A percentile compares a stretch with the other conserved stretches of the same genome.
phyloP scores from a whole-genome alignment of 2,329 filamentous ascomycete species.

The Botrytis sinoallii region DNA sequence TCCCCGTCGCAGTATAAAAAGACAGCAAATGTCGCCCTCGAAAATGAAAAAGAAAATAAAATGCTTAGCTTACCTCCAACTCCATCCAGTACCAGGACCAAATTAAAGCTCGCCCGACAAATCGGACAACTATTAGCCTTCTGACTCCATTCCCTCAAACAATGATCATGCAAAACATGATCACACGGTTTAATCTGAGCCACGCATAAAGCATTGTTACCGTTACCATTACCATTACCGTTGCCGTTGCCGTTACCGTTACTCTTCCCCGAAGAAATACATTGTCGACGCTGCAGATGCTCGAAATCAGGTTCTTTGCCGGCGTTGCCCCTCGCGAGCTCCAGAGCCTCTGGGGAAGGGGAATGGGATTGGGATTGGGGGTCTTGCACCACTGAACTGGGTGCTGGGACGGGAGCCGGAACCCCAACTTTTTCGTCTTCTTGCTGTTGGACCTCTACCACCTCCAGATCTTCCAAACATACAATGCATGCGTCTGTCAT shows the following conservation, averaged over 20 bases:
- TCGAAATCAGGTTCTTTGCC: slow-evolving; percentile 8
- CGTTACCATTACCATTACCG: slow-evolving; percentile 19
- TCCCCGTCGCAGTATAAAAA: background rate
- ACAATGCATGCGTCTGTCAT: slow-evolving; percentile 66
- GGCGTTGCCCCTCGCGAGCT: slow-evolving; percentile 25
- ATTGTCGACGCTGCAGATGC: slow-evolving; percentile 24
- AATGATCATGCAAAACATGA: slow-evolving; percentile 89
- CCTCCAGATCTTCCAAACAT: slow-evolving; percentile 59
- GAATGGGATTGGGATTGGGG: slow-evolving; percentile 19
- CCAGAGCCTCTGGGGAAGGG: slow-evolving; percentile 22
- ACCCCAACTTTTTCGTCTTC: slow-evolving; percentile 3
- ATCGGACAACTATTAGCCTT: slow-evolving; percentile 98
- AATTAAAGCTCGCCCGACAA: slow-evolving; percentile 87
- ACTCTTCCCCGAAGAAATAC: slow-evolving; percentile 25
- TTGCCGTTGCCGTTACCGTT: slow-evolving; percentile 19
- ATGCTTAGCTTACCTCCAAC: slow-evolving; percentile 65
- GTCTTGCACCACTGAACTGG: background rate
- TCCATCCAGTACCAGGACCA: slow-evolving; percentile 77
- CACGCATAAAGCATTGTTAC: slow-evolving; percentile 39
- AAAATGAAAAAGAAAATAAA: background rate
- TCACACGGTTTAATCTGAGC: slow-evolving; percentile 72
- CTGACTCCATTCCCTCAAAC: slow-evolving; percentile 90
- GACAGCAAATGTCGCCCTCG: background rate
- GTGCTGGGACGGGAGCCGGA: background rate
- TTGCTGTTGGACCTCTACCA: background rate